A percentile compares a stretch with the other conserved stretches of the same genome.
Conservation (phyloP, 2,329 filamentous ascomycete genomes). For the Macrophomina pseudophaseolina region DNA sequence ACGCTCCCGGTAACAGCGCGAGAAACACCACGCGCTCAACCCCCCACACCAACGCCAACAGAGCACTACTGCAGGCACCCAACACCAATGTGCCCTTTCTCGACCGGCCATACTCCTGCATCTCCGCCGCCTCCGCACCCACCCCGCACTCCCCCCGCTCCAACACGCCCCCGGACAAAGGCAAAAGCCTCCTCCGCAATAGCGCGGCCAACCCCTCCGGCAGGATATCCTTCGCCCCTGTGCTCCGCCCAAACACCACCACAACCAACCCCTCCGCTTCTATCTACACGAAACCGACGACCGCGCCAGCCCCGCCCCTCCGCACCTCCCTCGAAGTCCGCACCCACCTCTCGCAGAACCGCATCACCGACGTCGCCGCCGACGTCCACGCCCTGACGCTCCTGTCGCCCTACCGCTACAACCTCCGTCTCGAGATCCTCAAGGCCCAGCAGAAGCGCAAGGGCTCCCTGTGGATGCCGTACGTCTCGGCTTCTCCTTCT, state of each 20-base stretch:
- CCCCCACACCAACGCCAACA: not conserved
- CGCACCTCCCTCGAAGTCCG: not conserved
- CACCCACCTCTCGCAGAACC: not conserved
- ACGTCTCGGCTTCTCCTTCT: too few relatives aligned
- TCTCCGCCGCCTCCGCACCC: not conserved
- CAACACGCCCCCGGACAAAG: not conserved
- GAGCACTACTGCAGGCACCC: not conserved
- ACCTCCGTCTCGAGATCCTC: not conserved
- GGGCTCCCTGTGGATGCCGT: not conserved
- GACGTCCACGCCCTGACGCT: not conserved
- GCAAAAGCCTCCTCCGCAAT: not conserved
- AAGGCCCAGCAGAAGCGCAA: not conserved
- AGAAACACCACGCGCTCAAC: not conserved
- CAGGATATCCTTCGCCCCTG: not conserved
- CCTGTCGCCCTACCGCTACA: not conserved
- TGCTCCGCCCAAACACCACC: not conserved
- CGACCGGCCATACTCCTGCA: not conserved
- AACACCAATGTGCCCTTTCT: not conserved
- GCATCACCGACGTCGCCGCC: not conserved
- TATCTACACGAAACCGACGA: not conserved
- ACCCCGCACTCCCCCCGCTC: not conserved
- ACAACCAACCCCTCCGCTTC: not conserved
- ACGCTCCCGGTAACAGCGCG: not conserved
- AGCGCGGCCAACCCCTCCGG: not conserved
- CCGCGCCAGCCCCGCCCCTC: not conserved